These are phyloP conservation scores for Lactarius quietus DNA, from an alignment of 768 basidiomycete genomes.

Conservation along the genomic window DNA sequence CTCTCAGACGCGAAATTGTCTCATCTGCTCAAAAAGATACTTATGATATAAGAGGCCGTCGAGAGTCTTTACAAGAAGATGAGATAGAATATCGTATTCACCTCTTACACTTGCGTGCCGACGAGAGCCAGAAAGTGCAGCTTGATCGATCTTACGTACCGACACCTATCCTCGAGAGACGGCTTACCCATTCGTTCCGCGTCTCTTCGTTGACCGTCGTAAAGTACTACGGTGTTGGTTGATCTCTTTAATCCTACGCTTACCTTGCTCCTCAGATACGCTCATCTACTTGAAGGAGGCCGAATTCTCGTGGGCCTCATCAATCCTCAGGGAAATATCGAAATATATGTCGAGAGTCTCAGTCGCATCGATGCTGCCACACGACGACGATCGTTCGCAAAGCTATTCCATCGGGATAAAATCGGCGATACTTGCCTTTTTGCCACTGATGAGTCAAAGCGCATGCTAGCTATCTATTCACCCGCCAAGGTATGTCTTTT, in stretches of 20 bases:
- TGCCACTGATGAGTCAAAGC: constrained; percentile 51
- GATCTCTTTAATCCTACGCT: not conserved
- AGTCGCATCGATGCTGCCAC: constrained; percentile 9
- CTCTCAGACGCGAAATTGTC: no score
- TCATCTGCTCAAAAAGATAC: not conserved
- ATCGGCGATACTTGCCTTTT: constrained; percentile 45
- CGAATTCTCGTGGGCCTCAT: constrained; percentile 16
- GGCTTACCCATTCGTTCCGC: not conserved
- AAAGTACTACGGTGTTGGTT: constrained; percentile 1
- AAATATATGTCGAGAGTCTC: constrained; percentile 15
- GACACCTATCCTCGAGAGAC: constrained; percentile 1
- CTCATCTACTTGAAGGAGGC: constrained; percentile 19
- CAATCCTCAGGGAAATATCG: constrained; percentile 8
- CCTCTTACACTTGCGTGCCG: constrained; percentile 7
- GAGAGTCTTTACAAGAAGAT: constrained; percentile 8
- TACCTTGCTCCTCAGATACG: constrained; percentile 6
- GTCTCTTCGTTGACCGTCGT: not conserved
- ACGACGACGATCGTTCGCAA: not conserved
- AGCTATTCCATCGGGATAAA: constrained; percentile 41
- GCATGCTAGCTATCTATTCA: constrained; percentile 47
- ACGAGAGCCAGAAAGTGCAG: constrained; percentile 17
- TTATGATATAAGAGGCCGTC: constrained; percentile 5
- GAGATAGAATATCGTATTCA: constrained; percentile 15
- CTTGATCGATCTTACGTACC: constrained; percentile 21
- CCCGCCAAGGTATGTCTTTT: constrained; percentile 37